These are phyloP conservation scores for Kodamaea kaohsiungensis DNA, from an alignment of 805 yeast genomes.

Conservation along the genomic window DNA sequence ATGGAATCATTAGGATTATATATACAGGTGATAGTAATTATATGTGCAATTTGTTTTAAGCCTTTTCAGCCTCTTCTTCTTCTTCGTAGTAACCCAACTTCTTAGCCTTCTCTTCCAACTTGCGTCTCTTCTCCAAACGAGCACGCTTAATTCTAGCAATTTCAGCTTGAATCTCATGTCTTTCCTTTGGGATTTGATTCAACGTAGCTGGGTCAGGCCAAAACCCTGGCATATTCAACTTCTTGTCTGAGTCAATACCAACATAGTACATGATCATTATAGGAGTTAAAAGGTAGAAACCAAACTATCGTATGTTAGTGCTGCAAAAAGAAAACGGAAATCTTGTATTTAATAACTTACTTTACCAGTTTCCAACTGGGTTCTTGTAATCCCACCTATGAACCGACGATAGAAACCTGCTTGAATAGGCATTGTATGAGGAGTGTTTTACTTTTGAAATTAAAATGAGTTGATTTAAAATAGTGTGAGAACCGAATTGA, in stretches of 20 bases:
- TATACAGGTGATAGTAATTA: constrained; percentile 4
- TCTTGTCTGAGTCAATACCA: constrained; percentile 86
- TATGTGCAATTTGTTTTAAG: not conserved
- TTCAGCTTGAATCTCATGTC: constrained; percentile 88
- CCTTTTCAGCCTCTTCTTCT: constrained; percentile 17
- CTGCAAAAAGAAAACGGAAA: not conserved
- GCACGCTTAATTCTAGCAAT: constrained; percentile 83
- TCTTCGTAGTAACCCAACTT: constrained; percentile 64
- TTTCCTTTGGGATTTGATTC: constrained; percentile 90
- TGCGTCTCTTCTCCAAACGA: constrained; percentile 67
- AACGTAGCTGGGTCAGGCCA: constrained; percentile 96
- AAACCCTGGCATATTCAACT: constrained; percentile 88
- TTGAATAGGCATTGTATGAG: not conserved
- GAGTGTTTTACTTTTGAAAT: too few relatives aligned
- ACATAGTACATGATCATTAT: constrained; percentile 91
- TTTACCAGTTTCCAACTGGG: constrained; percentile 46
- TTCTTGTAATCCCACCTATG: constrained; percentile 39
- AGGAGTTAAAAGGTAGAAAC: constrained; percentile 84
- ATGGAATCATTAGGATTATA: constrained; percentile 2
- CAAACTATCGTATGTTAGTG: constrained; percentile 47
- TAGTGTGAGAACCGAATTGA: constrained; percentile 7
- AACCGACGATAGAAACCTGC: constrained; percentile 29
- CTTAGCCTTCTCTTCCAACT: constrained; percentile 69
- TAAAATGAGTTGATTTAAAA: not conserved
- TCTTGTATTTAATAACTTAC: constrained; percentile 25